Conservation (phyloP, 371 early-diverging fungal species). For the Cokeromyces recurvatus region DNA sequence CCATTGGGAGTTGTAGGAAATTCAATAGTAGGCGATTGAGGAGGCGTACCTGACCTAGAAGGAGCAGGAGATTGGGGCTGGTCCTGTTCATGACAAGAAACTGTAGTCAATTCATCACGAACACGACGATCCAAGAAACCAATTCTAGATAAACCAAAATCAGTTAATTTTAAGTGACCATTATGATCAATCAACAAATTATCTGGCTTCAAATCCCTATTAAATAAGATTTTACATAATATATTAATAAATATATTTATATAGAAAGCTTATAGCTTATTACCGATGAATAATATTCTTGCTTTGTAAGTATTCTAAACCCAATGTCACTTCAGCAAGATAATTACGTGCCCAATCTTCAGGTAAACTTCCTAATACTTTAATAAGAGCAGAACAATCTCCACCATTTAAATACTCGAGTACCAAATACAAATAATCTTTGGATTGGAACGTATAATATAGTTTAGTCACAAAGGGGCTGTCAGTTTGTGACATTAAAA, state of each 20-base stretch:
- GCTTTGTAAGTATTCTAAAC: constrained; percentile 90
- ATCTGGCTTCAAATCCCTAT: constrained; percentile 90
- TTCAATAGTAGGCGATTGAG: constrained; percentile 21
- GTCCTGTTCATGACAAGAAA: constrained; percentile 16
- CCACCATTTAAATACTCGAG: constrained; percentile 98
- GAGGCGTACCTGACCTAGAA: constrained; percentile 39
- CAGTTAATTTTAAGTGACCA: constrained; percentile 92
- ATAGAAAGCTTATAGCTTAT: neutral
- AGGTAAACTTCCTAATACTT: constrained; percentile 76
- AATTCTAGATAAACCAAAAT: constrained; percentile 91
- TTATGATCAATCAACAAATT: constrained; percentile 85
- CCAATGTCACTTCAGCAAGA: constrained; percentile 90
- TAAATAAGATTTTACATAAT: constrained; percentile 17
- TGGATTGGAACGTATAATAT: constrained; percentile 90
- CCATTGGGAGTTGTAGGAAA: constrained; percentile 11
- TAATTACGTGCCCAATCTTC: constrained; percentile 92
- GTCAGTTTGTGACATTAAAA: constrained; percentile 80
- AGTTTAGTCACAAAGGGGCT: constrained; percentile 94
- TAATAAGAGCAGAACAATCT: constrained; percentile 91
- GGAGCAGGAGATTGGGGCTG: constrained; percentile 42
- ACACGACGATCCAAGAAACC: constrained; percentile 83
- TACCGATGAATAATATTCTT: constrained; percentile 85
- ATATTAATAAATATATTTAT: neutral
- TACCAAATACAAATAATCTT: constrained; percentile 88
- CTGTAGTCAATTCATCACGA: constrained; percentile 44